Conservation (phyloP, 2,329 filamentous ascomycete genomes). For the Paraconiothyrium sp. region DNA sequence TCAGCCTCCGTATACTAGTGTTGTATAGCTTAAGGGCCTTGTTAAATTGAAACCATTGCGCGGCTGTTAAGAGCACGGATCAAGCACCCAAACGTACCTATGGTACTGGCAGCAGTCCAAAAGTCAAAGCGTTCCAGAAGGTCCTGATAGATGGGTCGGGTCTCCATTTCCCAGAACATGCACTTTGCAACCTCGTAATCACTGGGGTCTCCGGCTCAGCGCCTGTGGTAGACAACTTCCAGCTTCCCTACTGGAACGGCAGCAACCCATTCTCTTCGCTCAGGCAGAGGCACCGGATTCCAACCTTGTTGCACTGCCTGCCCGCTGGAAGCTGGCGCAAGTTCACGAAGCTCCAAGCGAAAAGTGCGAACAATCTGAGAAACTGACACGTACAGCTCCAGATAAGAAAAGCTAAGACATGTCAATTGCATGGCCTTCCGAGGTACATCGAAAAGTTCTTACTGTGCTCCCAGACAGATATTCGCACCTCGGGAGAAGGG, state of each 20-base stretch:
- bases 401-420: not conserved
- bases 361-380: not conserved
- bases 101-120: too few relatives aligned
- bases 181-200: too few relatives aligned
- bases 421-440: not conserved
- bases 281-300: not conserved
- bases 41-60: too few relatives aligned
- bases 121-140: too few relatives aligned
- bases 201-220: not conserved
- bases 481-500: conserved; percentile 1
- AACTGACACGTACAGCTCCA: not conserved
- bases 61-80: too few relatives aligned
- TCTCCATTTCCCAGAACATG: too few relatives aligned
- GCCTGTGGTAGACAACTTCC: not conserved
- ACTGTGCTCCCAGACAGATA: not conserved
- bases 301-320: not conserved
- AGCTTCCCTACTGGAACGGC: not conserved
- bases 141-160: too few relatives aligned
- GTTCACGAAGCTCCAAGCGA: not conserved
- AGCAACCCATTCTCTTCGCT: not conserved
- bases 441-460: not conserved
- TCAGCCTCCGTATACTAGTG: not conserved
- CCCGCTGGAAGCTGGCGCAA: not conserved
- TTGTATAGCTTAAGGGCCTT: too few relatives aligned
- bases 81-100: too few relatives aligned